Evolutionary conservation across 192 early-diverging fungal genomes (phyloP).

Genomic region (Spinellus fusiger): DNA sequence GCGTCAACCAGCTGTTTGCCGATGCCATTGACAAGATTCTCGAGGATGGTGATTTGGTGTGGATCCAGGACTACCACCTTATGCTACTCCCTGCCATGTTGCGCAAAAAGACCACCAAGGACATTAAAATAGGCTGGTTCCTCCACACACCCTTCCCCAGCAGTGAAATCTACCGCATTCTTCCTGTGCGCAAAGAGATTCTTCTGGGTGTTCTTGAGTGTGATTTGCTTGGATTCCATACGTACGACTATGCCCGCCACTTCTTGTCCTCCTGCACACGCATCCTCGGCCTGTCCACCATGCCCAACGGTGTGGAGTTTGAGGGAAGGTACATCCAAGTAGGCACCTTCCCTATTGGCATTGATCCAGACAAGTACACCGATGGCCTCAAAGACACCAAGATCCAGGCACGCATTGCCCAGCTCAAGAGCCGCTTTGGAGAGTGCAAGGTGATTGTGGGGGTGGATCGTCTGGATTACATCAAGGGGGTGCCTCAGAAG

Average conservation of each 20-base stretch:
- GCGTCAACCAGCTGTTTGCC: constrained; percentile 93
- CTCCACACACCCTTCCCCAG: constrained; percentile 97
- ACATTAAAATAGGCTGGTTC: constrained; percentile 97
- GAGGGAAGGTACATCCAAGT: constrained; percentile 92
- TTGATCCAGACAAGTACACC: constrained; percentile 91
- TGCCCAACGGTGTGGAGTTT: constrained; percentile 91
- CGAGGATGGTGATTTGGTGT: constrained; percentile 84
- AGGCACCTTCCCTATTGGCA: constrained; percentile 98
- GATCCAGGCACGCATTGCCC: constrained; percentile 70
- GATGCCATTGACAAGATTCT: constrained; percentile 79
- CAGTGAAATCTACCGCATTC: constrained; percentile 92
- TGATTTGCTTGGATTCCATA: constrained; percentile 98
- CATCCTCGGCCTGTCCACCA: constrained; percentile 88
- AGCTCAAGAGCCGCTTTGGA: constrained; percentile 78
- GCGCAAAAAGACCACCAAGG: constrained; percentile 59
- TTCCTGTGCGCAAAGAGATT: constrained; percentile 92
- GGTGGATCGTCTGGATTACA: constrained; percentile 98
- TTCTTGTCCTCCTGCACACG: constrained; percentile 96
- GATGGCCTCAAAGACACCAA: constrained; percentile 69
- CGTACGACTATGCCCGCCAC: constrained; percentile 98
- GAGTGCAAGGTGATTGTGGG: constrained; percentile 90
- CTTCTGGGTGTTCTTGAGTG: constrained; percentile 86
- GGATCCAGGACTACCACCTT: constrained; percentile 97
- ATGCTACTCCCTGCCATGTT: constrained; percentile 92
- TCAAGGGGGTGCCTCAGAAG: constrained; percentile 99